Evolutionary conservation across 495 filamentous ascomycete genomes (phyloP), one percentile per base, ranked within the genome.

Genomic region (Cairneyella variabilis): DNA sequence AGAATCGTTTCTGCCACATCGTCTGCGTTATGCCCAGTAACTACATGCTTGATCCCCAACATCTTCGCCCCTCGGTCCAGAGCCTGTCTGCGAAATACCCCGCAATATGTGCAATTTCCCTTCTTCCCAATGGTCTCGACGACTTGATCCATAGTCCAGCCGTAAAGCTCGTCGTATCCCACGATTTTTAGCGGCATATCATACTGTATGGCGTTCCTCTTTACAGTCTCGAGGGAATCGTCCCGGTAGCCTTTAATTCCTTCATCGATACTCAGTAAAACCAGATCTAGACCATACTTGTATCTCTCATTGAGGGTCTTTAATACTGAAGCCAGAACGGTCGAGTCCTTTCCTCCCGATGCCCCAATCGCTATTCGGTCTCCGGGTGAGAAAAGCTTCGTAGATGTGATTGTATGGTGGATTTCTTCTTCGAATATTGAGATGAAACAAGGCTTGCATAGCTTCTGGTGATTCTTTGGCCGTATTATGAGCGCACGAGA

Each of bases 131-230:
- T 87, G 51, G 93, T 88, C 61, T 86, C 84, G 2, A 98, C 93
- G 11, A 98, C 93, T 60, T 97, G 88, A 67, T 98, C 93, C 93
- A 98, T 98, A 9, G 91, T 97, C 93, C 93, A 98, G 2, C 95
- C 93, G 66, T 97, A 98, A 3, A 98, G 76, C 66, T 97, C 92
- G 32, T 82, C 84, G 66, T 98, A 98, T 38, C 92, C 88, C 22
- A 98, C 82, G 41, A 98, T 93, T 60, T 85, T 85, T 27, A 98
- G 74, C 2, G 87, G 81, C 88, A 98, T 92, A 11, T 84, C 79
- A 66, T 96, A 96, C 66, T 97, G 91, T 11, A 77, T 63, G 2
- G 91, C 86, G 64, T 98, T 97, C 57, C 91, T 74, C 78, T 96
- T 96, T 46, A 98, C 93, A 0, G 93, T 96, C 68, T 97, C 90